Conservation (phyloP, 2,329 filamentous ascomycete species). For the Bipolaris sorokiniana region DNA sequence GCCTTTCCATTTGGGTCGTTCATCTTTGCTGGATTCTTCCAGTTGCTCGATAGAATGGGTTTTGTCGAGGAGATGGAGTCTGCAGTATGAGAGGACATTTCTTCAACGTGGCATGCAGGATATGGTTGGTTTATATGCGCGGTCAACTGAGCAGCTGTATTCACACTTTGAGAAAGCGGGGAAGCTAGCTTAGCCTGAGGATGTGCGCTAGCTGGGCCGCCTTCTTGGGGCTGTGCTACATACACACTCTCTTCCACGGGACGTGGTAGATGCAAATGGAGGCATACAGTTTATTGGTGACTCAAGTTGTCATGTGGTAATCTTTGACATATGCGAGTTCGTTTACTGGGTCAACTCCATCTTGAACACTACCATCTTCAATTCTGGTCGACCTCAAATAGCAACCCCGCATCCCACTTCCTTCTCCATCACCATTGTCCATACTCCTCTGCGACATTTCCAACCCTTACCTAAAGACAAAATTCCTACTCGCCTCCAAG, state of each 20-base stretch:
- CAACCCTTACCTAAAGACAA: constrained; percentile 9
- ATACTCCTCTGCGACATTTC: not conserved
- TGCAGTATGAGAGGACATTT: constrained; percentile 16
- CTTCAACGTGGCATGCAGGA: not conserved
- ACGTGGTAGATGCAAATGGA: not conserved
- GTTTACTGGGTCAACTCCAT: not conserved
- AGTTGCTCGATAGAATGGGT: constrained; percentile 29
- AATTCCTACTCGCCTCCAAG: constrained; percentile 11
- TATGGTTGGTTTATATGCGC: constrained; percentile 27
- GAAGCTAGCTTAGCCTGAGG: constrained; percentile 25
- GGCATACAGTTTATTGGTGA: not conserved
- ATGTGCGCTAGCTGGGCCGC: constrained; percentile 17
- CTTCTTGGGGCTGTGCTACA: constrained; percentile 25
- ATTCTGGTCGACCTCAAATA: not conserved
- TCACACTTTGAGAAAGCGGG: constrained; percentile 23
- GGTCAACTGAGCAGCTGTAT: constrained; percentile 10
- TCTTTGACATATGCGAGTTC: not conserved
- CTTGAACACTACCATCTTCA: not conserved
- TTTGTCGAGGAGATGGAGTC: constrained; percentile 38
- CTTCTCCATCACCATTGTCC: not conserved
- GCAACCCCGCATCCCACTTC: not conserved
- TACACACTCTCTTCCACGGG: constrained; percentile 3
- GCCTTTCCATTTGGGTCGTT: constrained; percentile 50
- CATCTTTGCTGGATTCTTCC: constrained; percentile 29
- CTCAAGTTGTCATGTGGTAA: not conserved